Evolutionary conservation across 768 basidiomycete genomes (phyloP), one percentile per base, ranked within the genome.

Genomic region (Fomitopsis pulvina): DNA sequence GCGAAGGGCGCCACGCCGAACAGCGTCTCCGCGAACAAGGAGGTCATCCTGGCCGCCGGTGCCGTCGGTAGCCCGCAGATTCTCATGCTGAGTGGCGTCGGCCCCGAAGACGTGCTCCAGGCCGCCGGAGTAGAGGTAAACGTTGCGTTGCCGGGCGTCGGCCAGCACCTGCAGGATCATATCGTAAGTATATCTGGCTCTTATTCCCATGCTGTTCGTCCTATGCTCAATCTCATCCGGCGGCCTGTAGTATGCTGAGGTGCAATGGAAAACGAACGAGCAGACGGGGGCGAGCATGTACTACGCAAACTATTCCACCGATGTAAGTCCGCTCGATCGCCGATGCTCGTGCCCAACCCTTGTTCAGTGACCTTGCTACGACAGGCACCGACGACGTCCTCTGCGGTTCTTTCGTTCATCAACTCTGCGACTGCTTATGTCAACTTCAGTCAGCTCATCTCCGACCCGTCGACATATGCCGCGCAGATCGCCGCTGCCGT

Each of bases 341-440:
- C 20, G n/a, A 37, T 41, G 18, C 47, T 16, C 30, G 11, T 30
- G 14, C 24, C 24, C 16, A 18, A 21, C n/a, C 43, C 41, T 5
- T 10, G 48, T 38, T 38, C 41, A 32, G 5, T 20, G 5, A 12
- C 28, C 16, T 41, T 40, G 14, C 32, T 42, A 4, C 30, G 34
- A 14, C 25, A 58, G 54, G 41, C 56, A 27, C 48, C 51, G 47
- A 58, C 52, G 16, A 53, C 52, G 22, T 63, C 57, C 24, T 50
- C 62, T 16, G 50, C 57, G 46, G 79, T 78, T 63, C 57, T 73
- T 14, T 82, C 80, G 2, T 79, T 76, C 61, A 69, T 83, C 60
- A 85, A 84, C 69, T 74, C 78, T 28, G 82, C 81, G 3, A 78
- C 78, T 32, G 77, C 77, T 6, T 85, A 81, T 59, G 69, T 74